phyloP scores from a whole-genome alignment of 83 land plant species.

The Picea abies region DNA sequence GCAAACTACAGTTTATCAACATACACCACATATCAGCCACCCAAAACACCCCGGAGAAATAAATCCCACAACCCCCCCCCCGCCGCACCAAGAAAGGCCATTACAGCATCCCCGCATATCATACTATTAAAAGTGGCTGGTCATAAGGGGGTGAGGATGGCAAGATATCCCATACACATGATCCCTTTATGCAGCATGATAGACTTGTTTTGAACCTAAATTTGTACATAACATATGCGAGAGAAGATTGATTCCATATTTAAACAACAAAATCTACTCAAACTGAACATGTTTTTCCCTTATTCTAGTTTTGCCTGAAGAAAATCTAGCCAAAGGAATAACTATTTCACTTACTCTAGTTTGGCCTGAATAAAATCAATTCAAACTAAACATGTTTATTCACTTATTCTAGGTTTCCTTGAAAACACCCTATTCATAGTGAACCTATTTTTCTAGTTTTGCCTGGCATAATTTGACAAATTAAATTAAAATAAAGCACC shows the following conservation, averaged over 20 bases:
- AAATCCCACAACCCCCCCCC: neutral
- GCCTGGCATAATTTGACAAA: neutral
- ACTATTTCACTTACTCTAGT: too few species aligned
- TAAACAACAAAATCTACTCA: neutral
- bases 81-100: neutral
- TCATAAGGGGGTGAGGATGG: neutral
- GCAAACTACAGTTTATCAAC: neutral
- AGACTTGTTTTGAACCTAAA: neutral
- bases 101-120: neutral
- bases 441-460: neutral
- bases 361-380: too few species aligned
- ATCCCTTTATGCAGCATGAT: neutral
- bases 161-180: constrained; percentile 14
- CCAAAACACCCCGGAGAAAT: neutral
- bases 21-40: neutral
- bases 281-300: too few species aligned
- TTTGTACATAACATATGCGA: neutral
- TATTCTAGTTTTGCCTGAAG: too few species aligned
- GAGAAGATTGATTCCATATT: neutral
- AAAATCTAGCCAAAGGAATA: too few species aligned
- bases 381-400: too few species aligned
- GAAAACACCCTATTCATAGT: too few species aligned
- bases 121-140: neutral
- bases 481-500: neutral
- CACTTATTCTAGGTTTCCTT: too few species aligned